phyloP scores from a whole-genome alignment of 495 filamentous ascomycete genomes.

The Podospora tetraspora region DNA sequence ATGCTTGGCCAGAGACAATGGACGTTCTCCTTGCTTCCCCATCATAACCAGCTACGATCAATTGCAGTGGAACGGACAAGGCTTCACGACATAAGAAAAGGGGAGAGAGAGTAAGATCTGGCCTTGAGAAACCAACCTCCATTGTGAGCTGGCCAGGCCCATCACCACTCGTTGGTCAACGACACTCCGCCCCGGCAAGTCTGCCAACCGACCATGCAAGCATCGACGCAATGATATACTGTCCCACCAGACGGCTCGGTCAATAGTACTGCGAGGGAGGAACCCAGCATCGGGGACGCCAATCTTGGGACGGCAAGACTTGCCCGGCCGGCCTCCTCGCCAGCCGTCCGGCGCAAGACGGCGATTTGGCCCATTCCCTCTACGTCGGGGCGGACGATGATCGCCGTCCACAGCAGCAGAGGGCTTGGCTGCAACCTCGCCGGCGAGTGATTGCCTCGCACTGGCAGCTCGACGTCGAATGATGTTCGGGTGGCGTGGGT shows the following conservation, averaged over 20 bases:
- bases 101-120: not conserved
- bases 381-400: not conserved
- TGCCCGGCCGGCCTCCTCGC: not conserved
- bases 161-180: not conserved
- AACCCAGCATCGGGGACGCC: not conserved
- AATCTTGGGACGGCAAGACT: not conserved
- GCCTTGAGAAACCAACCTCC: not conserved
- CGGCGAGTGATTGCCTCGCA: slow-evolving; percentile 13
- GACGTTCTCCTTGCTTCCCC: not conserved
- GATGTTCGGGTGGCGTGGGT: not conserved
- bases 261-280: not conserved
- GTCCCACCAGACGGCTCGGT: not conserved
- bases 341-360: not conserved
- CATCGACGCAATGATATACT: not conserved
- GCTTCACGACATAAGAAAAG: not conserved
- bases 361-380: not conserved
- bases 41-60: not conserved
- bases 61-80: not conserved
- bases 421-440: slow-evolving; percentile 13
- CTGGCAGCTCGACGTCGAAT: slow-evolving; percentile 4
- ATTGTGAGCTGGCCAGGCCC: not conserved
- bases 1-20: not conserved
- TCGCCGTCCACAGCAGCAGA: slow-evolving; percentile 6
- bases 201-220: not conserved
- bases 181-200: not conserved